Conservation (phyloP, 768 basidiomycete genomes). For the Lentinula sp. region DNA sequence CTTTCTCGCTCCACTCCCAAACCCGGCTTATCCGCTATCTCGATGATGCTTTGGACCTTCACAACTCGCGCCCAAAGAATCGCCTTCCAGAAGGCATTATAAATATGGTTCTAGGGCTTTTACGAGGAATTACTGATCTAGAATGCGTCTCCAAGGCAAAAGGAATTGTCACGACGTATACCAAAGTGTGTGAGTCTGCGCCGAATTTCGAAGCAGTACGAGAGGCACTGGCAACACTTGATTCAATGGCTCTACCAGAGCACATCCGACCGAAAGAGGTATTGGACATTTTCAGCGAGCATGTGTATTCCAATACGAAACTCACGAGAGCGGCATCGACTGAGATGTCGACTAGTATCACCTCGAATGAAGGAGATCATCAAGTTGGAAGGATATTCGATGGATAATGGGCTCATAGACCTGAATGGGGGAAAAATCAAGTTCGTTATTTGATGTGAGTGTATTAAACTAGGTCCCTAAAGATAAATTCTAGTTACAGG, state of each 20-base stretch:
- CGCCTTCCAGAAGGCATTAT: conserved; percentile 3
- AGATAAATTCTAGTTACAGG: not conserved
- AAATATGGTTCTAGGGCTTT: not conserved
- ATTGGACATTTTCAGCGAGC: conserved; percentile 4
- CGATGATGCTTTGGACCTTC: not conserved
- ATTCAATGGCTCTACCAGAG: not conserved
- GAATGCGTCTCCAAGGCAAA: conserved; percentile 2
- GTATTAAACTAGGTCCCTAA: not conserved
- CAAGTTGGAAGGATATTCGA: not conserved
- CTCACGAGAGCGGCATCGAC: not conserved
- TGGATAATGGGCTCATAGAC: too few species aligned
- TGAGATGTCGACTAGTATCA: not conserved
- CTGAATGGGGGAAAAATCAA: not conserved
- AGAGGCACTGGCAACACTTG: not conserved
- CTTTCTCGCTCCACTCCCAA: not conserved
- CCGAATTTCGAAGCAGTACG: not conserved
- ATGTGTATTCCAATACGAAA: conserved; percentile 1
- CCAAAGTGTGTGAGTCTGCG: not conserved
- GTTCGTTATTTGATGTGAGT: not conserved
- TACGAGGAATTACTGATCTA: not conserved
- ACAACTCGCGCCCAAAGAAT: not conserved
- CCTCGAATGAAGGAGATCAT: not conserved
- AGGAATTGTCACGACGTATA: not conserved
- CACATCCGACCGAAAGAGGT: not conserved
- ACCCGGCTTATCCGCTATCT: not conserved